Base-by-base conservation (phyloP, 371 early-diverging fungal genomes). In the Lichtheimia ornata region DNA sequence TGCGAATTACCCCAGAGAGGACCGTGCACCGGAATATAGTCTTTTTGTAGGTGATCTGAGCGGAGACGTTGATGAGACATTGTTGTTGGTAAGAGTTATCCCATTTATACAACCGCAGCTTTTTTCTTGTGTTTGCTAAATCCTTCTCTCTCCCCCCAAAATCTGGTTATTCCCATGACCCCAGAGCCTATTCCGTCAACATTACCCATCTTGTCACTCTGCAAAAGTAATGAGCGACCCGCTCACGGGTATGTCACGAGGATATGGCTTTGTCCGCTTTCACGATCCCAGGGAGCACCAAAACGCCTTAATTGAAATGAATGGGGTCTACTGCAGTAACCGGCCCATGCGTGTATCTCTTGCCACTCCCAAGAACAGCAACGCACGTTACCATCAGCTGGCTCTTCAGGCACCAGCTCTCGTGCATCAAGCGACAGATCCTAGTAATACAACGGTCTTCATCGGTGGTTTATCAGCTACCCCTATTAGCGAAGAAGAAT, bases 21-120 rank as follows among this genome's bases (percentile, higher is more conserved):
- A 84, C 50, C 70, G 81, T 54, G 79, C 76, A 27, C 88, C 87
- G 17, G 95, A 95, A 70, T 92, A 78, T 67, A 90, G 91, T 30
- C 77, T 94, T 42, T 95, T 93, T 82, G 93, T 95, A 25, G 95
- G 95, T 52, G 95, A 95, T 72, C 71, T 95, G 35, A 84, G 84
- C 11, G 84, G 85, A 40, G 91, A 92, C 50, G 88, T 92, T 1
- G 88, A 85, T 27, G 87, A 88, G 63, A 81, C 80, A 43, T 82
- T 87, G 73, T 77, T 94, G 11, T 67, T 91, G 82, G 94, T 92
- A 83, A 35, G 35, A 5, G 6, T 28, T 28, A 7, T 5, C 4
- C 6, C 28, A 35, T 4, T 43, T 53, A 44, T 45, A 47, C 18
- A 51, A 11, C 44, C 18, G 11, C 52, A n/a, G 58, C 25, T 49